phyloP scores from a whole-genome alignment of 306 rosid species.

The Medicago lupulina region DNA sequence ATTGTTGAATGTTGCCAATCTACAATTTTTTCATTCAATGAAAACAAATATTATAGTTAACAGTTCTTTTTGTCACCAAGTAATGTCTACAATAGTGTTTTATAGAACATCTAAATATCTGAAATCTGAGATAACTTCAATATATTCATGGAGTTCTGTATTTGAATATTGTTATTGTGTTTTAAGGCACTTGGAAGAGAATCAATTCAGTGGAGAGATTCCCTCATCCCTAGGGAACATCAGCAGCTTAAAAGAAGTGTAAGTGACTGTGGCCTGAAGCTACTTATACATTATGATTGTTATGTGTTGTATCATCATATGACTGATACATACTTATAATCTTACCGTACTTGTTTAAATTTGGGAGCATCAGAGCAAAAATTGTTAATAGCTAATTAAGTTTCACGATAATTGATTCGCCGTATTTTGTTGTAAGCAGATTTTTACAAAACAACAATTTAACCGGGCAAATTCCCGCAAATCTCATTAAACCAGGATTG shows the following conservation, averaged over 20 bases:
- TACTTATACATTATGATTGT: neutral
- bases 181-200: slow-evolving; percentile 83
- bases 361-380: neutral
- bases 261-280: slow-evolving; percentile 44
- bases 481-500: slow-evolving; percentile 65
- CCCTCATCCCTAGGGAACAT: slow-evolving; percentile 76
- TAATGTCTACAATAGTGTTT: neutral
- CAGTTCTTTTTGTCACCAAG: slow-evolving; percentile 30
- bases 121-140: slow-evolving; percentile 36
- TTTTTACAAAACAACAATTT: slow-evolving; percentile 86
- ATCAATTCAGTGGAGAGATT: slow-evolving; percentile 77
- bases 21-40: slow-evolving; percentile 36
- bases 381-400: slow-evolving; percentile 8
- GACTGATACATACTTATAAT: slow-evolving; percentile 12
- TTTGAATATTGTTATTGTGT: slow-evolving; percentile 34
- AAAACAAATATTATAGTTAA: slow-evolving; percentile 6
- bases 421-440: slow-evolving; percentile 55
- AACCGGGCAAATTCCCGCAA: slow-evolving; percentile 80
- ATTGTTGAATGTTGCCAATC: slow-evolving; percentile 17
- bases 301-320: neutral
- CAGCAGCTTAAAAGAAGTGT: slow-evolving; percentile 72
- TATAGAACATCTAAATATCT: slow-evolving; percentile 20
- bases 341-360: neutral
- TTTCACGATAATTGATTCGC: slow-evolving; percentile 39
- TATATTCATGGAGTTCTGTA: slow-evolving; percentile 27